Conservation (phyloP, 352 stramenopile species). For the Pythium rhizo-oryzae region DNA sequence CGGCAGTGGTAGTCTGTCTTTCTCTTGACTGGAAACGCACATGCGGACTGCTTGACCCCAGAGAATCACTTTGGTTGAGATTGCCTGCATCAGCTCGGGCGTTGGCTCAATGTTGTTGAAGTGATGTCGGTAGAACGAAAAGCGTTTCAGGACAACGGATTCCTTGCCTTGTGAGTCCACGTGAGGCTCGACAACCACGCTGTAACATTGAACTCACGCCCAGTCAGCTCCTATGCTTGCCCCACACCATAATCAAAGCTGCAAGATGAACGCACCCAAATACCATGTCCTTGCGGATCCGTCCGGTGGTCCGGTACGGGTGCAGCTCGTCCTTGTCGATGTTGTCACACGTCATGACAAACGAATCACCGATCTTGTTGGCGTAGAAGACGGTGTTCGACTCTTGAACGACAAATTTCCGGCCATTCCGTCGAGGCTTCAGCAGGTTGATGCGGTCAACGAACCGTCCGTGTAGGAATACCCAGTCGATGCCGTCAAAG, state of each 20-base stretch:
- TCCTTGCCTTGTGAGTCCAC: conserved; percentile 35
- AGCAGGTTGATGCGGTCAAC: conserved; percentile 64
- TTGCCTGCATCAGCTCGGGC: conserved; percentile 54
- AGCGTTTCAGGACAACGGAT: conserved; percentile 59
- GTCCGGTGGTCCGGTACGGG: conserved; percentile 41
- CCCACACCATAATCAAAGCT: no score
- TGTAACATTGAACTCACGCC: neutral
- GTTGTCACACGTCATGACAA: conserved; percentile 52
- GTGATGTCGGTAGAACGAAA: conserved; percentile 70
- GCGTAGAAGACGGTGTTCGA: conserved; percentile 62
- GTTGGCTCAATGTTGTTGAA: conserved; percentile 42
- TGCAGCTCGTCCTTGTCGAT: conserved; percentile 53
- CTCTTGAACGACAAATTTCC: conserved; percentile 59
- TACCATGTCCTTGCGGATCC: conserved; percentile 58
- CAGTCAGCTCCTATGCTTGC: neutral
- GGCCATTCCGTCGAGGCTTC: conserved; percentile 28
- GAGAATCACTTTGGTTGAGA: conserved; percentile 63
- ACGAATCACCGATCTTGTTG: conserved; percentile 42
- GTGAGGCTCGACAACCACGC: conserved; percentile 36
- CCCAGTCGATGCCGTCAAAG: conserved; percentile 54
- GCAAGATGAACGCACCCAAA: conserved; percentile 37
- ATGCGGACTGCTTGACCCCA: conserved; percentile 64
- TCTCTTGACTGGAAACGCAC: conserved; percentile 41
- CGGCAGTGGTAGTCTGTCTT: neutral
- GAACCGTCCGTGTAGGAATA: conserved; percentile 58